Percentiles rank a stretch among this genome's conserved stretches.
These are phyloP conservation scores for Fomitiporia mediterranea DNA, from an alignment of 1,284 basidiomycete species.

Conservation along the genomic window DNA sequence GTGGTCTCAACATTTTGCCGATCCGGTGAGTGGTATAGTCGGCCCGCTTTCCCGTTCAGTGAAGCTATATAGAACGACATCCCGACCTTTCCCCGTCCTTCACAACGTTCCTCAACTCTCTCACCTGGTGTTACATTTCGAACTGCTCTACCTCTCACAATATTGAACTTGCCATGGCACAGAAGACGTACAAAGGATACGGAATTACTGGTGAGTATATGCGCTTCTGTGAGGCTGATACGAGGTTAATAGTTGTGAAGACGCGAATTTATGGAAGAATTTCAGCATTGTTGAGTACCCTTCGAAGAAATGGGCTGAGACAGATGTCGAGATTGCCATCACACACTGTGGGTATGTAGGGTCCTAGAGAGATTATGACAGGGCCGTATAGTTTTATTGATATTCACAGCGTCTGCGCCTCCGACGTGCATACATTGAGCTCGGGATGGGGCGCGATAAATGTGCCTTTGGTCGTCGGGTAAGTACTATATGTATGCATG, in stretches of 20 bases:
- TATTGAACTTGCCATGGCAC: slow-evolving; percentile 5
- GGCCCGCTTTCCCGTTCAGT: background rate
- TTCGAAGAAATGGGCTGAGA: slow-evolving; percentile 31
- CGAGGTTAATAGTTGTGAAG: background rate
- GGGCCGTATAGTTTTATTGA: too few relatives aligned
- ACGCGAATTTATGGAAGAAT: slow-evolving; percentile 17
- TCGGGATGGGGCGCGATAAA: slow-evolving; percentile 45
- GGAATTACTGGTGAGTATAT: slow-evolving; percentile 16
- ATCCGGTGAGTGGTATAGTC: background rate
- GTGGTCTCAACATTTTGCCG: too few relatives aligned
- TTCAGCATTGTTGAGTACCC: slow-evolving; percentile 18
- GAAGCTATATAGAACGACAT: background rate
- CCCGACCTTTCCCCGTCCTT: background rate
- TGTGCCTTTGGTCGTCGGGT: slow-evolving; percentile 39
- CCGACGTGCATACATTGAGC: slow-evolving; percentile 50
- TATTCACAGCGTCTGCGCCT: slow-evolving; percentile 36
- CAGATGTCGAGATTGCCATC: slow-evolving; percentile 36
- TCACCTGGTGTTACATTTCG: too few relatives aligned
- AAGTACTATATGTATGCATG: background rate
- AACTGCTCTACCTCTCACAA: too few relatives aligned
- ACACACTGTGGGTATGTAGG: slow-evolving; percentile 33
- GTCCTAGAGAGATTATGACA: too few relatives aligned
- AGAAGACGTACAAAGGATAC: slow-evolving; percentile 20
- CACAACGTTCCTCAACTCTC: background rate
- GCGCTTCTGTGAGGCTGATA: background rate